Evolutionary conservation across 306 rosid species (phyloP), one percentile per base, ranked within the genome.

Genomic region (Ammopiptanthus mongolicus): DNA sequence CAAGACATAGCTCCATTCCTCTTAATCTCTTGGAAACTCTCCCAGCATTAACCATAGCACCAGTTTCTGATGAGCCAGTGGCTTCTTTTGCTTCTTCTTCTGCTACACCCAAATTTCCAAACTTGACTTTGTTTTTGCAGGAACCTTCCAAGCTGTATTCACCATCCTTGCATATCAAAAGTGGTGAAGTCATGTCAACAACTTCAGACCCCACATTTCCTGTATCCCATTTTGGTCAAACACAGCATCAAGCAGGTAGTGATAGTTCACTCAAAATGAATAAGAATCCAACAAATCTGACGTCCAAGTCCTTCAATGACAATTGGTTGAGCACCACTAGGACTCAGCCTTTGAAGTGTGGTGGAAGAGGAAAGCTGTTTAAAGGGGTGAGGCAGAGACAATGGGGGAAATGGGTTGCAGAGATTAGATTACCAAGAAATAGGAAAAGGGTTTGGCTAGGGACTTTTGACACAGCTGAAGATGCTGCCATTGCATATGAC

Each of bases 401-500:
- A 28, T 94, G 98, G 98, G 98, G 98, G 0, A 94, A 94, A 83
- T 94, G 98, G 98, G 98, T 94, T 11, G 98, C 97, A 8, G 98
- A 93, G 85, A 93, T 93, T 18, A 85, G 98, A 63, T 84, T 93
- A 70, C 98, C 98, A 25, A 87, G 94, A 67, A 94, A 94, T 60
- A 68, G 98, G 56, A 90, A 93, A 3, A 86, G 98, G 81, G 95
- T 94, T 3, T 94, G 98, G 98, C 55, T 94, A 34, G 98, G 98
- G 47, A 94, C 98, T 5, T 94, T 94, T 66, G 87, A 91, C 57
- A 94, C 91, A 1, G 97, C 97, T 1, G 95, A 91, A 77, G 96
- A 91, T 37, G 98, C 98, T 12, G 98, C 98, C 51, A 82, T 81
- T 50, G 98, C 98, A 4, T 94, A 94, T 66, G 98, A 94, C 78